These are phyloP conservation scores for Polymyxa betae DNA, from an alignment of 208 protist genomes.

Conservation along the genomic window DNA sequence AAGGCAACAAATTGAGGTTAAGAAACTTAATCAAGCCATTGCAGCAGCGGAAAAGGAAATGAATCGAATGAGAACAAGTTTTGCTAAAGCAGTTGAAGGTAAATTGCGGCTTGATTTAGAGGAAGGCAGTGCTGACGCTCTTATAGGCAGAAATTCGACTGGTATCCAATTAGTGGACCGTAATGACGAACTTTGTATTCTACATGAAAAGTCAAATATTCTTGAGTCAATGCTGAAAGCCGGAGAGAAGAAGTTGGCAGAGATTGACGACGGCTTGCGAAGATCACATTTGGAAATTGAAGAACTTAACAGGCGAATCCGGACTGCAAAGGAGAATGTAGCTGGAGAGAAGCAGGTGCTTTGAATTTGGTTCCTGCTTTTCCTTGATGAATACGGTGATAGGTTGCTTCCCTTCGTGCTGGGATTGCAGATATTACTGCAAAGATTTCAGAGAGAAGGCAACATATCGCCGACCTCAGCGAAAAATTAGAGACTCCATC, in stretches of 20 bases:
- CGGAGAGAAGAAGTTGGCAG: slow-evolving; percentile 80
- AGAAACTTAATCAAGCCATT: slow-evolving; percentile 86
- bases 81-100: slow-evolving; percentile 83
- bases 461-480: slow-evolving; percentile 72
- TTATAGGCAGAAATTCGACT: slow-evolving; percentile 80
- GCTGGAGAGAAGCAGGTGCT: slow-evolving; percentile 60
- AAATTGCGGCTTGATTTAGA: neutral
- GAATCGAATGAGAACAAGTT: slow-evolving; percentile 79
- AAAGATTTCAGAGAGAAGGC: slow-evolving; percentile 83
- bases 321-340: slow-evolving; percentile 76
- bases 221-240: slow-evolving; percentile 84
- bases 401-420: slow-evolving; percentile 81
- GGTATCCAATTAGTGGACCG: slow-evolving; percentile 93
- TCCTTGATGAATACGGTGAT: slow-evolving; percentile 74
- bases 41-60: slow-evolving; percentile 83
- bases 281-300: slow-evolving; percentile 73
- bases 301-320: slow-evolving; percentile 81
- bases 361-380: neutral
- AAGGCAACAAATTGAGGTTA: slow-evolving; percentile 76
- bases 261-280: slow-evolving; percentile 78
- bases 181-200: slow-evolving; percentile 90
- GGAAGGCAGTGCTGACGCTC: neutral
- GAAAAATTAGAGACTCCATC: slow-evolving; percentile 61
- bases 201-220: slow-evolving; percentile 87
- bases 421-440: slow-evolving; percentile 75